These are phyloP conservation scores for Taphrina pruni DNA, from an alignment of 1,139 yeast genomes.

Conservation along the genomic window DNA sequence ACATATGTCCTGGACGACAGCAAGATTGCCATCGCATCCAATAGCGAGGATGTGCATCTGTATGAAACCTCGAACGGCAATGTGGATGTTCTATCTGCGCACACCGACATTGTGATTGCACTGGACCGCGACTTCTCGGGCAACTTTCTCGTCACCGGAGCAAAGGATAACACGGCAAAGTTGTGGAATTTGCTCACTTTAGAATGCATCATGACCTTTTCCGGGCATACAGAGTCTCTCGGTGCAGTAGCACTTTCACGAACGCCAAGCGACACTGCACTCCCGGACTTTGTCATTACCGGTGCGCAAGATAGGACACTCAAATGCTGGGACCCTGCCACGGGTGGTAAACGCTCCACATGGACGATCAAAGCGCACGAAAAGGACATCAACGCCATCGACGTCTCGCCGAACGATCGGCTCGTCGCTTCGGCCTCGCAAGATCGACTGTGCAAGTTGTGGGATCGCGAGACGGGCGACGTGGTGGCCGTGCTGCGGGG, in stretches of 20 bases:
- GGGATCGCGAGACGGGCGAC: conserved; percentile 85
- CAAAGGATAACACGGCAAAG: conserved; percentile 86
- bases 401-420: conserved; percentile 86
- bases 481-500: conserved; percentile 82
- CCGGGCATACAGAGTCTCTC: conserved; percentile 87
- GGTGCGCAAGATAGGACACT: conserved; percentile 90
- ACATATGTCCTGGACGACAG: conserved; percentile 70
- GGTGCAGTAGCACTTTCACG: conserved; percentile 81
- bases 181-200: conserved; percentile 63
- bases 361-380: conserved; percentile 97
- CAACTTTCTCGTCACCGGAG: conserved; percentile 85
- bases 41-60: conserved; percentile 86
- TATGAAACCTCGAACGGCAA: conserved; percentile 60
- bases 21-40: conserved; percentile 81
- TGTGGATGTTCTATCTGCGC: conserved; percentile 74
- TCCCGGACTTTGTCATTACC: conserved; percentile 77
- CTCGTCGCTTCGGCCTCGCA: conserved; percentile 93
- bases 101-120: conserved; percentile 80
- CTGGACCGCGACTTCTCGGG: conserved; percentile 82
- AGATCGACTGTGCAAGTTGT: conserved; percentile 86
- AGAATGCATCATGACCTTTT: conserved; percentile 63
- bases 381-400: conserved; percentile 88
- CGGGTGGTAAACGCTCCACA: conserved; percentile 59
- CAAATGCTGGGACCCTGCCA: conserved; percentile 73
- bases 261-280: conserved; percentile 55